Conservation (phyloP, 257 asterid species). For the Marsdenia floribunda region DNA sequence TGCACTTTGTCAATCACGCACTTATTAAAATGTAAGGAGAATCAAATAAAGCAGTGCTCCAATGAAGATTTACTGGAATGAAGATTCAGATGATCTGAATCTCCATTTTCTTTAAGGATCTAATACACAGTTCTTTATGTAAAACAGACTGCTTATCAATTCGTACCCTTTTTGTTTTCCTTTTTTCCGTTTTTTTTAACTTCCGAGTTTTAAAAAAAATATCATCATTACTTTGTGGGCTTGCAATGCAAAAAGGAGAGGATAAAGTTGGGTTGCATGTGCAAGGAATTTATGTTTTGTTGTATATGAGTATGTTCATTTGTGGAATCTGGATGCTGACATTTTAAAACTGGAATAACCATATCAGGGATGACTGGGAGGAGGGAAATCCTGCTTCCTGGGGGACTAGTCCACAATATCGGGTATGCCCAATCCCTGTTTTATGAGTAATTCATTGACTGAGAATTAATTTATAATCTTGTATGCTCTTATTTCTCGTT, state of each 20-base stretch:
- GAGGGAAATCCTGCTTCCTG: constrained; percentile 98
- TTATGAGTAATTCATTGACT: background rate
- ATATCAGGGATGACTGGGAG: constrained; percentile 88
- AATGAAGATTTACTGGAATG: background rate
- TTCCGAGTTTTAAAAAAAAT: no score
- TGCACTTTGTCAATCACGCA: background rate
- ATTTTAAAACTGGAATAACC: constrained; percentile 19
- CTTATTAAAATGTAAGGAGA: background rate
- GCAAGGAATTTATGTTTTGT: background rate
- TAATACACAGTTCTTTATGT: background rate
- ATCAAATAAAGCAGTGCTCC: background rate
- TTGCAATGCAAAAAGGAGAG: background rate
- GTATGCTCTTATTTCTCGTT: constrained; percentile 2
- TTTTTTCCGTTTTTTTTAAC: background rate
- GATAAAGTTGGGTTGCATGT: background rate
- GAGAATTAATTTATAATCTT: background rate
- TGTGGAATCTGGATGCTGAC: constrained; percentile 7
- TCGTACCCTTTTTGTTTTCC: no score
- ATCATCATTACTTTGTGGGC: background rate
- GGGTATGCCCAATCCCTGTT: constrained; percentile 36
- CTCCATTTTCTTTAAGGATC: background rate
- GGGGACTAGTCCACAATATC: constrained; percentile 95
- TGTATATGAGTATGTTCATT: background rate
- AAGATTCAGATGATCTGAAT: background rate
- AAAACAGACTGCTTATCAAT: background rate